phyloP scores from a whole-genome alignment of 225 moss, liverwort and hornwort genomes.

The Takakia lepidozioides region DNA sequence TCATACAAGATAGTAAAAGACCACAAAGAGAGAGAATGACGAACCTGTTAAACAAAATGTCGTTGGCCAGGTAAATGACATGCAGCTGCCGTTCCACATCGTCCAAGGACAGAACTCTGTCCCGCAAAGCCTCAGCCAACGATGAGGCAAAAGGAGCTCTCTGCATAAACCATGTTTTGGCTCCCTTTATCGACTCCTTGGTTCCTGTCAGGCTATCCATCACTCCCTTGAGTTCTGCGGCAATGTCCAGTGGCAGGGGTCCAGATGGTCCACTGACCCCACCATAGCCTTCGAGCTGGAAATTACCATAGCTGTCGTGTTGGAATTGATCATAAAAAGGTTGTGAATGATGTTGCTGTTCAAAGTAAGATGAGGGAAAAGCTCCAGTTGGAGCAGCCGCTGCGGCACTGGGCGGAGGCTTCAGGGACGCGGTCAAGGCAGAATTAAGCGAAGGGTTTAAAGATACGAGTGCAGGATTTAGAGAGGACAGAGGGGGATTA shows the following conservation, averaged over 20 bases:
- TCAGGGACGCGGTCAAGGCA: conserved; percentile 42
- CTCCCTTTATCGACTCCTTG: conserved; percentile 90
- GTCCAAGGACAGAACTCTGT: conserved; percentile 69
- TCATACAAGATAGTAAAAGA: no score
- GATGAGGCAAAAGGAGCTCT: conserved; percentile 65
- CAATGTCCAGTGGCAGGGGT: conserved; percentile 58
- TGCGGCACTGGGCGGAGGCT: conserved; percentile 39
- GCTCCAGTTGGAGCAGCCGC: conserved; percentile 39
- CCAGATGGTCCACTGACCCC: conserved; percentile 38
- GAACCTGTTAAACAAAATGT: conserved; percentile 95
- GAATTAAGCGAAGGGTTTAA: conserved; percentile 48
- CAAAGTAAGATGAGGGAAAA: conserved; percentile 41
- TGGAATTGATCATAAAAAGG: conserved; percentile 85
- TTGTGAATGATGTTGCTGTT: conserved; percentile 59
- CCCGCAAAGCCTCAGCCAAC: conserved; percentile 76
- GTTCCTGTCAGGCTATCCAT: conserved; percentile 80
- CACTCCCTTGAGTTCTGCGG: conserved; percentile 64
- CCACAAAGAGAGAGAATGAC: no score
- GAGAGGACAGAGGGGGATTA: conserved; percentile 37
- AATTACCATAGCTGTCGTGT: conserved; percentile 64
- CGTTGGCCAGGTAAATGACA: conserved; percentile 87
- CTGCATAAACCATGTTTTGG: conserved; percentile 96
- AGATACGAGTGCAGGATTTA: conserved; percentile 40
- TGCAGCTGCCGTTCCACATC: conserved; percentile 94
- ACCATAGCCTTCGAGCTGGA: conserved; percentile 36